phyloP scores from a whole-genome alignment of 257 asterid genomes.

The Apocynum venetum region DNA sequence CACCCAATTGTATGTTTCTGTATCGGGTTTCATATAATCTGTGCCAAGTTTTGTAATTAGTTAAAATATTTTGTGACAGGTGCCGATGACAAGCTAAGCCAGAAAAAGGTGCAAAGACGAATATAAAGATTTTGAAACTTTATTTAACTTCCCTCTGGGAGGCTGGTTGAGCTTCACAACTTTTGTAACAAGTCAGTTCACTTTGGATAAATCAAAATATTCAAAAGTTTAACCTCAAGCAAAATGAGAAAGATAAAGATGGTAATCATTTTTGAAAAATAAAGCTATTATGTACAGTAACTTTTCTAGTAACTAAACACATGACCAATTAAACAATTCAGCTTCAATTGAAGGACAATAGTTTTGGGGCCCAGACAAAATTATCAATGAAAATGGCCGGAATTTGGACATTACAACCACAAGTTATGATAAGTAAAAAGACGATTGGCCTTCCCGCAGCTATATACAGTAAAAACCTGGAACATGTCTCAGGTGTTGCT shows the following conservation, averaged over 20 bases:
- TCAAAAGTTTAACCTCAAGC: neutral
- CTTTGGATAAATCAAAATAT: neutral
- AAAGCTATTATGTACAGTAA: neutral
- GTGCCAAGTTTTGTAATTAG: conserved; percentile 35
- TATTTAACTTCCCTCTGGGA: neutral
- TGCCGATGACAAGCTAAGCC: conserved; percentile 8
- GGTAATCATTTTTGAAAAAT: neutral
- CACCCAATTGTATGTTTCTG: conserved; percentile 98
- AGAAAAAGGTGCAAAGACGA: neutral
- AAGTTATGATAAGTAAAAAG: neutral
- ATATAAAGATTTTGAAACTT: neutral
- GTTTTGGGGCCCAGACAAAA: neutral
- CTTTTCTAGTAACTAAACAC: neutral
- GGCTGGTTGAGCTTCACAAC: neutral
- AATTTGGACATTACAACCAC: neutral
- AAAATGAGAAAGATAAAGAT: neutral
- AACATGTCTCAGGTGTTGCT: neutral
- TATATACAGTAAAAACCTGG: neutral
- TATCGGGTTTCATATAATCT: conserved; percentile 92
- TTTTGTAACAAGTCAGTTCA: neutral
- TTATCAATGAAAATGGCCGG: neutral
- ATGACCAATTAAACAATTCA: neutral
- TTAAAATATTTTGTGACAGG: conserved; percentile 17
- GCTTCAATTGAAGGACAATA: neutral
- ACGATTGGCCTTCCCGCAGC: neutral